Evolutionary conservation across 2,329 filamentous ascomycete genomes (phyloP).

Genomic region (Chrysosporium keratinophilum): DNA sequence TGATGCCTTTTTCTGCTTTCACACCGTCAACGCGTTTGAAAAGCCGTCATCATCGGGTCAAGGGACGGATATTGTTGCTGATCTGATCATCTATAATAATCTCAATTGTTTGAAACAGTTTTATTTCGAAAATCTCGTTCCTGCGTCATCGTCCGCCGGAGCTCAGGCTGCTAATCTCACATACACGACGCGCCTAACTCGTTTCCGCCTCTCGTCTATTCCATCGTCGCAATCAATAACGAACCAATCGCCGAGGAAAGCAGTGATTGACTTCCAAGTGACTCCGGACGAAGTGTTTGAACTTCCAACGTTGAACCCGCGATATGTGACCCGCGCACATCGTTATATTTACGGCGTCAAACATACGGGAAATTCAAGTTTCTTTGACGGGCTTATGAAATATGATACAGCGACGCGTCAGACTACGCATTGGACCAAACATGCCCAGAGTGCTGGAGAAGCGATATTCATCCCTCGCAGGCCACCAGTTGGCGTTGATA

Average conservation of each 20-base stretch:
- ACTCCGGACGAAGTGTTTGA: slow-evolving; percentile 29
- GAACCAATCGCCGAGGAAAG: slow-evolving; percentile 12
- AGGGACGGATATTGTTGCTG: slow-evolving; percentile 49
- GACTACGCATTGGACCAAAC: slow-evolving; percentile 35
- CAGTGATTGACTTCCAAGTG: slow-evolving; percentile 23
- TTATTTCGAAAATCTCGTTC: slow-evolving; percentile 59
- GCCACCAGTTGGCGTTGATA: slow-evolving; percentile 3
- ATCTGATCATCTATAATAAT: slow-evolving; percentile 54
- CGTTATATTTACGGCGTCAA: slow-evolving; percentile 43
- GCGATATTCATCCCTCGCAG: slow-evolving; percentile 43
- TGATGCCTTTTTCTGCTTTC: slow-evolving; percentile 65
- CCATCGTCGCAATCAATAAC: slow-evolving; percentile 13
- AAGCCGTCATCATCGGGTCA: slow-evolving; percentile 36
- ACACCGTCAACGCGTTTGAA: slow-evolving; percentile 68
- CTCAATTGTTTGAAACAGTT: slow-evolving; percentile 55
- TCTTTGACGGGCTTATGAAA: slow-evolving; percentile 45
- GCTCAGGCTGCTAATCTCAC: slow-evolving; percentile 26
- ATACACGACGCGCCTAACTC: slow-evolving; percentile 20
- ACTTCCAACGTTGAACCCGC: slow-evolving; percentile 43
- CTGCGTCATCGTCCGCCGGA: slow-evolving; percentile 39
- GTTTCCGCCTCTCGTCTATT: slow-evolving; percentile 32
- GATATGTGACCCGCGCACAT: slow-evolving; percentile 35
- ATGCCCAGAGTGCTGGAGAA: slow-evolving; percentile 45
- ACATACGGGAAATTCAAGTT: slow-evolving; percentile 39
- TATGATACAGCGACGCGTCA: slow-evolving; percentile 40